Evolutionary conservation across 257 asterid species (phyloP), one percentile per base, ranked within the genome.

Genomic region (Solanum pimpinellifolium): DNA sequence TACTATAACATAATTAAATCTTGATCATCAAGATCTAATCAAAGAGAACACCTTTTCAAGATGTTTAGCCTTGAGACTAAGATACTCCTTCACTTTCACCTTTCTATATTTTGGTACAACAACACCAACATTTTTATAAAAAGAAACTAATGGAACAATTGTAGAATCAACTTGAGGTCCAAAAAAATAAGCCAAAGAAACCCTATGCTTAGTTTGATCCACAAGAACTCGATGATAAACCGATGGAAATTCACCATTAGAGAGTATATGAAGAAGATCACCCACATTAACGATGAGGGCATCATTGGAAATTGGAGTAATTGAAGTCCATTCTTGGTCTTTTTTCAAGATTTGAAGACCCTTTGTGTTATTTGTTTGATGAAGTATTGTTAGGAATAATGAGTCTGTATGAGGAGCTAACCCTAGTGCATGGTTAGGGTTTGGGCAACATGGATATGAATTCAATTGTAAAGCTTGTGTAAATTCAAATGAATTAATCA

Each of bases 351-450:
- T 52, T 78, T 96, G 95, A 74, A 96, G 96, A 68, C 98, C 98
- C 47, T 90, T 87, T 33, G 94, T 89, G 84, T 91, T 77, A 20
- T 90, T 93, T 20, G 91, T 93, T 72, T 96, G 99, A n/a, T 95
- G 96, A 46, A 96, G 94, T 73, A 96, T 92, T 15, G 99, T 96
- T 8, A 96, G 86, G 10, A 94, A 94, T 25, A 91, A 59, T 1
- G 99, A 89, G 62, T 96, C 99, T 2, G 99, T 96, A 88, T 96
- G 98, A 1, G 98, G 96, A 46, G 96, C 97, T 72, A 96, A 89
- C 18, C 99, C 99, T 29, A 96, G 83, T 23, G 98, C 95, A 3
- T 37, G 93, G 25, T 75, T 89, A 78, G 98, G 96, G 92, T 93
- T 91, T 14, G 98, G 99, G 86, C 99, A 96, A 14, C 90, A 86